These are phyloP conservation scores for Tilletia horrida DNA, from an alignment of 1,284 basidiomycete species.

Conservation along the genomic window DNA sequence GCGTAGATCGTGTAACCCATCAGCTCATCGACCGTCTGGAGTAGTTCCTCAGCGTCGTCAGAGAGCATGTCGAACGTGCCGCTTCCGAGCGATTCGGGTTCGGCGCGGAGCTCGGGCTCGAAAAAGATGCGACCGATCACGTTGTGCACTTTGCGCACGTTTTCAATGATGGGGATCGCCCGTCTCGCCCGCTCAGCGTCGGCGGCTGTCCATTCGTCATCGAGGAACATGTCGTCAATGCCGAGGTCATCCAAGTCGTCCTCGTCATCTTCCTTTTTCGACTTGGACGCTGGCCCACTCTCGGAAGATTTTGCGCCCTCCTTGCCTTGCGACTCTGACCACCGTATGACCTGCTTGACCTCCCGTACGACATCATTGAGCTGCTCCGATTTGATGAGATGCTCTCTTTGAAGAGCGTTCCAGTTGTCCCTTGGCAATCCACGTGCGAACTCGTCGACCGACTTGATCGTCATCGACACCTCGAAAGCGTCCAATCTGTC, in stretches of 20 bases:
- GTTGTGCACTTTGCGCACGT: neutral
- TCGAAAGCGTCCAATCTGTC: neutral
- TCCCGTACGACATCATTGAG: neutral
- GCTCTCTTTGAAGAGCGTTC: neutral
- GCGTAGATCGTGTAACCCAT: neutral
- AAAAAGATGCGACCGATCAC: neutral
- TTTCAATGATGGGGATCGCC: neutral
- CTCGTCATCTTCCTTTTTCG: neutral
- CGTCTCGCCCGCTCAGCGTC: neutral
- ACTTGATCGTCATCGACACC: neutral
- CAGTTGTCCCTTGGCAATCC: slow-evolving; percentile 7
- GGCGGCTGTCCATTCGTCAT: neutral
- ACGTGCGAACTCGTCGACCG: neutral
- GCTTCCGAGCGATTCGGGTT: neutral
- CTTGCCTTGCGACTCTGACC: neutral
- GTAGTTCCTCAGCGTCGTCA: neutral
- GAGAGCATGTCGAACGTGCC: neutral
- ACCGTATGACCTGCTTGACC: neutral
- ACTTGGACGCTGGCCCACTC: neutral
- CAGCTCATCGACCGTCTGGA: neutral
- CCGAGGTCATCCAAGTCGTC: neutral
- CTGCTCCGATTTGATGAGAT: neutral
- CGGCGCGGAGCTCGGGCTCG: neutral
- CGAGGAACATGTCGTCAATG: neutral
- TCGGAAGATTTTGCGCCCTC: neutral